phyloP scores from a whole-genome alignment of 1,139 yeast genomes.

The Ogataea hybrid region DNA sequence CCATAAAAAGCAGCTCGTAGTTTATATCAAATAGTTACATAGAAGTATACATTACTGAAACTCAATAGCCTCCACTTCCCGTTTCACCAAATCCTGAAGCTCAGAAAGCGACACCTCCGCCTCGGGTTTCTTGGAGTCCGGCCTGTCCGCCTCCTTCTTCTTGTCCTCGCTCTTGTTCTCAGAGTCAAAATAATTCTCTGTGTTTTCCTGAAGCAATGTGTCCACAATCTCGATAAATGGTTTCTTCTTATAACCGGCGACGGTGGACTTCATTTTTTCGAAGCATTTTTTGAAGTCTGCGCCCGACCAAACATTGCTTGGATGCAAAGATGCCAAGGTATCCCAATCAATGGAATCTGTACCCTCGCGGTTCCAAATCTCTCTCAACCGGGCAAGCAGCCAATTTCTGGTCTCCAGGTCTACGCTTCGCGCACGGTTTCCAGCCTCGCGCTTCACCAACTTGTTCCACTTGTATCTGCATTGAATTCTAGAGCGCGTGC shows the following conservation, averaged over 20 bases:
- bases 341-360: constrained; percentile 66
- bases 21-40: not conserved
- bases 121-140: constrained; percentile 4
- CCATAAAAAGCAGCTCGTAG: not conserved
- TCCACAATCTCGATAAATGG: constrained; percentile 38
- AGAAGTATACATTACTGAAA: constrained; percentile 10
- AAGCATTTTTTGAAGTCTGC: constrained; percentile 44
- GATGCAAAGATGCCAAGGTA: constrained; percentile 45
- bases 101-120: constrained; percentile 18
- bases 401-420: constrained; percentile 52
- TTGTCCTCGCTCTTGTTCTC: constrained; percentile 9
- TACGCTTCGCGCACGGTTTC: constrained; percentile 49
- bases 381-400: constrained; percentile 49
- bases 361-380: constrained; percentile 35
- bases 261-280: constrained; percentile 42
- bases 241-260: constrained; percentile 40
- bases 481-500: constrained; percentile 84
- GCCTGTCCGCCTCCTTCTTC: constrained; percentile 2
- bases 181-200: constrained; percentile 10
- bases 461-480: constrained; percentile 96
- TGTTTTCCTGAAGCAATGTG: constrained; percentile 14
- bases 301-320: constrained; percentile 43
- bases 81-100: constrained; percentile 19
- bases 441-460: constrained; percentile 59
- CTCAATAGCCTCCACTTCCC: constrained; percentile 20